These are phyloP conservation scores for Tricholomella constricta DNA, from an alignment of 768 basidiomycete genomes.

Conservation along the genomic window DNA sequence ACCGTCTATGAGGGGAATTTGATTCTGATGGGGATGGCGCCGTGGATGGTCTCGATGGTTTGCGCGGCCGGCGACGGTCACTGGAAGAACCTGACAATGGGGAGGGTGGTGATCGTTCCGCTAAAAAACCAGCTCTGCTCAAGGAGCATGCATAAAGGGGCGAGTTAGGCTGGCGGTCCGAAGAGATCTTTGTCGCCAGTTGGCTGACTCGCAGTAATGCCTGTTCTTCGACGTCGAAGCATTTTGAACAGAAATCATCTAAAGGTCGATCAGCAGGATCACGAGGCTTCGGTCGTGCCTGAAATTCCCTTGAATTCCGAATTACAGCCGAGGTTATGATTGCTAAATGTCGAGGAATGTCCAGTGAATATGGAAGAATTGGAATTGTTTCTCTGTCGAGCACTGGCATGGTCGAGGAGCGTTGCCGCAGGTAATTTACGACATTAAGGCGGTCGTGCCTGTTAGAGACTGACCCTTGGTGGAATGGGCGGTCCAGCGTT, in stretches of 20 bases:
- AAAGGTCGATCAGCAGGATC: constrained; percentile 43
- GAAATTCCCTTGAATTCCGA: constrained; percentile 54
- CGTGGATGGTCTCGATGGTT: constrained; percentile 47
- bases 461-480: constrained; percentile 31
- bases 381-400: constrained; percentile 74
- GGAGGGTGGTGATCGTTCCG: constrained; percentile 6
- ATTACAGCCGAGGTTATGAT: constrained; percentile 76
- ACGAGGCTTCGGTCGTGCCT: constrained; percentile 30
- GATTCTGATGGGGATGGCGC: constrained; percentile 42
- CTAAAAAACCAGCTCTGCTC: not conserved
- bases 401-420: constrained; percentile 53
- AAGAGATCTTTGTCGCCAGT: constrained; percentile 44
- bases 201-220: constrained; percentile 68
- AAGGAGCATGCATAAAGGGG: constrained; percentile 7
- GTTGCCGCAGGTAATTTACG: constrained; percentile 57
- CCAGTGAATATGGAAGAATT: constrained; percentile 70
- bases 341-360: constrained; percentile 78
- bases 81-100: constrained; percentile 13
- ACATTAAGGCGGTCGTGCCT: constrained; percentile 56
- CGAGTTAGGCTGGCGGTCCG: constrained; percentile 23
- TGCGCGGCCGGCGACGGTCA: constrained; percentile 19
- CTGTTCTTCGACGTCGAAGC: constrained; percentile 71
- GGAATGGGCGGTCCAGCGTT: constrained; percentile 30
- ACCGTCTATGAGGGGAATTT: constrained; percentile 21
- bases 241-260: constrained; percentile 58